Evolutionary conservation across 2,329 filamentous ascomycete species (phyloP), one percentile per base, ranked within the genome.

Genomic region (Paecilomyces fulvus): DNA sequence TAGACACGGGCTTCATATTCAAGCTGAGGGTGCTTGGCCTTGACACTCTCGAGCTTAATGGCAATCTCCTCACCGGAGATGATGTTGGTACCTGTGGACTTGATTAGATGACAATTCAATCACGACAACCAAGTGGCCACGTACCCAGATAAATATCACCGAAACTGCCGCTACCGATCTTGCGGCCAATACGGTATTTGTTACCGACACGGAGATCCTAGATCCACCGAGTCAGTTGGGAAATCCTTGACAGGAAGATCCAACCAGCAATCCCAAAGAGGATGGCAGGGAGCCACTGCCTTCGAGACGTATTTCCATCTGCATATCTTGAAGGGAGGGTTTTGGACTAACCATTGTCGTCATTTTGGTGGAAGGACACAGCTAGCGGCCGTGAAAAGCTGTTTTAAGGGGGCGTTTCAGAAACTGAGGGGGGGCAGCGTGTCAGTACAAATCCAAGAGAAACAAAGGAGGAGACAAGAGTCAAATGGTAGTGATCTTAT

Each of bases 51-150:
- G 59, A 99, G 90, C 82, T 99, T 99, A 81, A 99, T 99, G 73
- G 94, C 94, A 68, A 99, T 97, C 78, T 99, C 94, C 77, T 99
- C 94, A 61, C 94, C 94, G 3, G 94, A 97, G 77, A 97, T 97
- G 79, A 99, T 97, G 81, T 99, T 97, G 75, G 94, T 99, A 68
- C 94, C 94, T 86, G 49, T 23, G 52, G 2, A 21, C 14, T 14
- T 33, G 51, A 25, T 55, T 52, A 56, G 54, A 51, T 23, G 30
- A 57, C 55, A 17, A 55, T 21, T 49, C 55, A 21, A 43, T 21
- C 31, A 49, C 14, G 46, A 30, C 37, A 56, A n/a, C 37, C 37
- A 14, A 10, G 54, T 11, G 7, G 48, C 49, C 51, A 66, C 81
- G 64, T 75, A 87, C 84, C 84, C 55, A 97, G 86, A 78, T 97